phyloP scores from a whole-genome alignment of 2,329 filamentous ascomycete species.

The Sporothrix curviconia region DNA sequence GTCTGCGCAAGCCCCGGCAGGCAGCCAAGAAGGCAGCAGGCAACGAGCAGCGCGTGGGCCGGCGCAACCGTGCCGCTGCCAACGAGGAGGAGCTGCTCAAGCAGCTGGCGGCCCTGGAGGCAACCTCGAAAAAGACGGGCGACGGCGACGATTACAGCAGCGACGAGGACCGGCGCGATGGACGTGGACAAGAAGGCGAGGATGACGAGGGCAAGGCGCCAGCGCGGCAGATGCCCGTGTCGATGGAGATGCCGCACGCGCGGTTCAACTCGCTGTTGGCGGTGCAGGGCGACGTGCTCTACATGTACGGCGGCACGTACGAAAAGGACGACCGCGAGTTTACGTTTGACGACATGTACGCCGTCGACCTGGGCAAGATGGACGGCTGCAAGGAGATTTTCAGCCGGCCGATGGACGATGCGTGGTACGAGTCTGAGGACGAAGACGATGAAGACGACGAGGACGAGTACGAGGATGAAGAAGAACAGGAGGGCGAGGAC shows the following conservation, averaged over 20 bases:
- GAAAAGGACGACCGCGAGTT: constrained; percentile 93
- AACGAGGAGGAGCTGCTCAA: constrained; percentile 85
- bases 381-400: constrained; percentile 92
- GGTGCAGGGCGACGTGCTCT: constrained; percentile 86
- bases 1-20: constrained; percentile 65
- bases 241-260: constrained; percentile 78
- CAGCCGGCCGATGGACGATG: constrained; percentile 66
- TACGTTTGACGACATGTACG: constrained; percentile 92
- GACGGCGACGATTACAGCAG: constrained; percentile 34
- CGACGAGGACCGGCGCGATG: constrained; percentile 48
- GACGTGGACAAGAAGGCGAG: constrained; percentile 46
- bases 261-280: constrained; percentile 88
- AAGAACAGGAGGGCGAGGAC: constrained; percentile 48
- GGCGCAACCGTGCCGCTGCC: constrained; percentile 72
- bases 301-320: constrained; percentile 91
- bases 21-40: constrained; percentile 48
- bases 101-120: constrained; percentile 80
- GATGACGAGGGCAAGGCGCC: constrained; percentile 51
- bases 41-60: constrained; percentile 44
- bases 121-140: constrained; percentile 24
- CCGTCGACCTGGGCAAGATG: constrained; percentile 87
- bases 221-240: constrained; percentile 56
- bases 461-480: constrained; percentile 54
- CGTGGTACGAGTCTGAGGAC: constrained; percentile 66
- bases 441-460: constrained; percentile 56